These are phyloP conservation scores for Phytopythium cucurbitacearum DNA, from an alignment of 352 stramenopile species.

Conservation along the genomic window DNA sequence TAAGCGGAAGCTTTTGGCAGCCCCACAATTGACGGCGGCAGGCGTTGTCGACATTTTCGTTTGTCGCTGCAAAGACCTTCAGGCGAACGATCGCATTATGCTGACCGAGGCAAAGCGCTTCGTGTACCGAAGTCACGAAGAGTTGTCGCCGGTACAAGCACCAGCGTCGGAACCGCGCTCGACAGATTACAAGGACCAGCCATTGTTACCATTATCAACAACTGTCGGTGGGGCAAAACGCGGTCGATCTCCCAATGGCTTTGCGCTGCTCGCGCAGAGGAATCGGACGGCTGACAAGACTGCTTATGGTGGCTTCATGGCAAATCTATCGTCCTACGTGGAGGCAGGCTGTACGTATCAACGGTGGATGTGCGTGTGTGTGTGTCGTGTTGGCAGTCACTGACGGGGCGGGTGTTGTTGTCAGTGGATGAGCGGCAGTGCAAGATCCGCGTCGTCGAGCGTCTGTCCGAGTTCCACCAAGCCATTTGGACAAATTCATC, in stretches of 20 bases:
- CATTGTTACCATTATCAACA: too few species aligned
- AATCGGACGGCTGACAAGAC: slow-evolving; percentile 14
- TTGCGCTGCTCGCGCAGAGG: slow-evolving; percentile 4
- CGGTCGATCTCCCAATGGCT: slow-evolving; percentile 32
- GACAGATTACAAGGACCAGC: too few species aligned
- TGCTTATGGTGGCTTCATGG: slow-evolving; percentile 15
- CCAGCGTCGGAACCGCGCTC: slow-evolving; percentile 5
- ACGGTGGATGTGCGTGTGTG: not conserved
- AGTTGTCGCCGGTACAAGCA: slow-evolving; percentile 17
- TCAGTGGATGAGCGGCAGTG: slow-evolving; percentile 83
- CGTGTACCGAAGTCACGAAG: slow-evolving; percentile 49
- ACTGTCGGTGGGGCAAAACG: slow-evolving; percentile 33
- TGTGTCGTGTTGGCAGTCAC: slow-evolving; percentile 3
- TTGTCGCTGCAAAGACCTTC: slow-evolving; percentile 23
- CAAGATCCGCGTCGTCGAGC: slow-evolving; percentile 86
- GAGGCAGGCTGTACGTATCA: slow-evolving; percentile 57
- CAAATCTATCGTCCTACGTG: slow-evolving; percentile 58
- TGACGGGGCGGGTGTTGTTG: slow-evolving; percentile 5
- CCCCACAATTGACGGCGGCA: slow-evolving; percentile 29
- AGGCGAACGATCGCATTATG: slow-evolving; percentile 27
- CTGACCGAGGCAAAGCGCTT: slow-evolving; percentile 48
- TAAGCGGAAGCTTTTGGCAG: slow-evolving; percentile 15
- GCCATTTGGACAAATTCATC: slow-evolving; percentile 57
- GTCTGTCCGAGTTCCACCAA: slow-evolving; percentile 77
- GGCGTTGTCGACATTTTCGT: slow-evolving; percentile 62